Percentiles rank a stretch among this genome's conserved stretches.
These are phyloP conservation scores for Ganoderma meredithae DNA, from an alignment of 1,284 basidiomycete species.

Conservation along the genomic window DNA sequence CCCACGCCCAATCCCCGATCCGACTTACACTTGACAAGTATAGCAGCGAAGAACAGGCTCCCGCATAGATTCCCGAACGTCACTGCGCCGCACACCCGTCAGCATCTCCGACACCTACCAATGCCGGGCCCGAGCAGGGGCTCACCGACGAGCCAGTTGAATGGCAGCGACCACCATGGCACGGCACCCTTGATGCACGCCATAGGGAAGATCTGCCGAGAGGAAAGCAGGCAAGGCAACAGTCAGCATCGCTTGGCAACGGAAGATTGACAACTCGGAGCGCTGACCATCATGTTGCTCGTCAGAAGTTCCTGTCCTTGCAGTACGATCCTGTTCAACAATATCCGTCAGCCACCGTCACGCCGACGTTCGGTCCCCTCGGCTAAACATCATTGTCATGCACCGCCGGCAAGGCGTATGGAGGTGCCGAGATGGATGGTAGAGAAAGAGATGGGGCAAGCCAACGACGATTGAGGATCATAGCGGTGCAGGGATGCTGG, in stretches of 20 bases:
- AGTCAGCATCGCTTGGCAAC: background rate
- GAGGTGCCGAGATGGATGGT: slow-evolving; percentile 1
- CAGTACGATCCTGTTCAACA: slow-evolving; percentile 67
- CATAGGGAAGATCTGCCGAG: slow-evolving; percentile 69
- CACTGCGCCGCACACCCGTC: slow-evolving; percentile 47
- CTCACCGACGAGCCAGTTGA: slow-evolving; percentile 75
- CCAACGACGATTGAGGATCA: background rate
- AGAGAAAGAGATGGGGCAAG: no score
- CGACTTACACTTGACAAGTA: slow-evolving; percentile 68
- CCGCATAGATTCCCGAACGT: slow-evolving; percentile 77
- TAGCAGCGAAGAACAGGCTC: slow-evolving; percentile 73
- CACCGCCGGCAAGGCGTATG: background rate
- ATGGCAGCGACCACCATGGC: slow-evolving; percentile 71
- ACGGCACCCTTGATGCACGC: slow-evolving; percentile 64
- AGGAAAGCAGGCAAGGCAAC: background rate
- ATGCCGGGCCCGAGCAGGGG: background rate
- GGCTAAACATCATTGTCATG: background rate
- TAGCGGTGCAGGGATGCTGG: background rate
- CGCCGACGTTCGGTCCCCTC: slow-evolving; percentile 11
- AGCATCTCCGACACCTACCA: background rate
- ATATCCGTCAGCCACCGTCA: slow-evolving; percentile 6
- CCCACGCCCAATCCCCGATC: background rate
- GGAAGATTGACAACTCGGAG: background rate
- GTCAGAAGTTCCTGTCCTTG: slow-evolving; percentile 76
- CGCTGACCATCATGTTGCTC: slow-evolving; percentile 76